Evolutionary conservation across 768 basidiomycete species (phyloP).

Genomic region (Leccinellum albellum): DNA sequence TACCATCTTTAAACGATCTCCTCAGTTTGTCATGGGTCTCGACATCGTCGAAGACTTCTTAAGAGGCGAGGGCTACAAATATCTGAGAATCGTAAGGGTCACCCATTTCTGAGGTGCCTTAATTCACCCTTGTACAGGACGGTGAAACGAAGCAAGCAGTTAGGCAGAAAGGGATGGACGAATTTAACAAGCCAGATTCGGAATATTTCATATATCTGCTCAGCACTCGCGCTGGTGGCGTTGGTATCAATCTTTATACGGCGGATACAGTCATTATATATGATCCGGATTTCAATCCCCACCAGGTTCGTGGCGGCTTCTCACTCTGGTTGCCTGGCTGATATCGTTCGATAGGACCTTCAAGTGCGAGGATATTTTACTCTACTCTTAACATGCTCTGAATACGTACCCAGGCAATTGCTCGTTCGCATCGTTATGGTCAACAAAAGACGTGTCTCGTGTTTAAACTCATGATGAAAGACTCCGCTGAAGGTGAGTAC

Average conservation of each 20-base stretch:
- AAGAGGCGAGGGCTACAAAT: constrained; percentile 74
- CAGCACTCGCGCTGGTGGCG: constrained; percentile 90
- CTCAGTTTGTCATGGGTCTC: constrained; percentile 82
- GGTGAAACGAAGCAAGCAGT: constrained; percentile 80
- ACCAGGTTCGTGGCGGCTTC: constrained; percentile 55
- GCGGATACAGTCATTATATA: constrained; percentile 93
- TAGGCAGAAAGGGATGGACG: constrained; percentile 94
- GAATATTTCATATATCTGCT: constrained; percentile 90
- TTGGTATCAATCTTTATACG: constrained; percentile 86
- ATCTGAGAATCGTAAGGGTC: constrained; percentile 64
- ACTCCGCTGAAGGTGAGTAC: constrained; percentile 77
- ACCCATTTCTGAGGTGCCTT: constrained; percentile 3
- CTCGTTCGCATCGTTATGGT: constrained; percentile 91
- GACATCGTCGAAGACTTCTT: constrained; percentile 89
- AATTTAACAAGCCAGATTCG: constrained; percentile 84
- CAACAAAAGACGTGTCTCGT: constrained; percentile 93
- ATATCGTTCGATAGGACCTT: constrained; percentile 53
- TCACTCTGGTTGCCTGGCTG: constrained; percentile 6
- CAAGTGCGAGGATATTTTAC: constrained; percentile 56
- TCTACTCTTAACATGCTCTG: neutral
- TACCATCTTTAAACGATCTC: neutral
- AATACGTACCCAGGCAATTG: constrained; percentile 66
- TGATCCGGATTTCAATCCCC: constrained; percentile 99
- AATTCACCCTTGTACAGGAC: constrained; percentile 50
- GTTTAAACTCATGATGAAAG: constrained; percentile 95